Conservation (phyloP, 2,329 filamentous ascomycete species). For the Periglandula ipomoeae region DNA sequence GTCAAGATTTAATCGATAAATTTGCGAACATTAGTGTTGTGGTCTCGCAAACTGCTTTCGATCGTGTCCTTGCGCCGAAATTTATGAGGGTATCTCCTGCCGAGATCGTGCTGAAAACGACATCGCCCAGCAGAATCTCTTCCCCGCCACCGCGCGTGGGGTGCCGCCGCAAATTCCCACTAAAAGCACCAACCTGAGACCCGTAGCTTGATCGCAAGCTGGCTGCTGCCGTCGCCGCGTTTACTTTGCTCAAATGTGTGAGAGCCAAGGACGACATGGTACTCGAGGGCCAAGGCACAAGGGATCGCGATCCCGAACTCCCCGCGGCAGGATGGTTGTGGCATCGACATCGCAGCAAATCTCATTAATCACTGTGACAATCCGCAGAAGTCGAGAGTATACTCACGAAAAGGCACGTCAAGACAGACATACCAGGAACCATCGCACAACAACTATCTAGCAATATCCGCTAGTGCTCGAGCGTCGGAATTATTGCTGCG, state of each 20-base stretch:
- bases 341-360: not conserved
- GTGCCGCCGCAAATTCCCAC: slow-evolving; percentile 30
- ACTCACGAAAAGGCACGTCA: no score
- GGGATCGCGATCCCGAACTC: slow-evolving; percentile 9
- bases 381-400: no score
- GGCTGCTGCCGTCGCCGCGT: slow-evolving; percentile 16
- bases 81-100: slow-evolving; percentile 14
- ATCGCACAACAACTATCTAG: no score
- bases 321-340: not conserved
- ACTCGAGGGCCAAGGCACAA: slow-evolving; percentile 8
- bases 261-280: slow-evolving; percentile 13
- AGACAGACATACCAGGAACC: no score
- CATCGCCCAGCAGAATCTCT: slow-evolving; percentile 22
- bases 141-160: slow-evolving; percentile 12
- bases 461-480: no score
- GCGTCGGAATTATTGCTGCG: no score
- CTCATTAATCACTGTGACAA: no score
- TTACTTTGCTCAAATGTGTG: slow-evolving; percentile 19
- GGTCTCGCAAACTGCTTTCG: slow-evolving; percentile 16
- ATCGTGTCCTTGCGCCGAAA: slow-evolving; percentile 18
- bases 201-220: slow-evolving; percentile 23
- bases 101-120: slow-evolving; percentile 23
- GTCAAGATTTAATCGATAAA: slow-evolving; percentile 17
- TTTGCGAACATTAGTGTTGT: slow-evolving; percentile 17
- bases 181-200: slow-evolving; percentile 23